Evolutionary conservation across 1,284 basidiomycete genomes (phyloP).

Genomic region (Trichosporon coremiiforme): DNA sequence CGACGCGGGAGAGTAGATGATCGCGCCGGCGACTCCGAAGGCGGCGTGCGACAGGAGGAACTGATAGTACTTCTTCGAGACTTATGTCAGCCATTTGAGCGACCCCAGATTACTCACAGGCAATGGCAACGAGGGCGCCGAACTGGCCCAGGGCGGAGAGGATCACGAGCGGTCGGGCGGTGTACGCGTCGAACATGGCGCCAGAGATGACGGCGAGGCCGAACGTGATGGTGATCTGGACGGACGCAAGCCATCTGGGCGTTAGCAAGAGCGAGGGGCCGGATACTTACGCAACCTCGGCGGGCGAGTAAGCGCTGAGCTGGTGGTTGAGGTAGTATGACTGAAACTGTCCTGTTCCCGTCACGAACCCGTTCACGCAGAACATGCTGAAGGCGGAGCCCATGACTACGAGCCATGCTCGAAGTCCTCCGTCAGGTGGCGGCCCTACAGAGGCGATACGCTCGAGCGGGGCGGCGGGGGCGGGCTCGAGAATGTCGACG

Average conservation of each 20-base stretch:
- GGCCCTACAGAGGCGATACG: neutral
- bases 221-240: slow-evolving; percentile 46
- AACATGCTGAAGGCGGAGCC: slow-evolving; percentile 21
- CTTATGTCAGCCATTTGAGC: slow-evolving; percentile 27
- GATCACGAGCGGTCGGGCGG: slow-evolving; percentile 39
- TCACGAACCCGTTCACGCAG: slow-evolving; percentile 32
- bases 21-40: slow-evolving; percentile 46
- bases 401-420: slow-evolving; percentile 22
- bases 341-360: slow-evolving; percentile 50
- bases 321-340: slow-evolving; percentile 49
- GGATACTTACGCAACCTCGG: slow-evolving; percentile 7
- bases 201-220: slow-evolving; percentile 43
- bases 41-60: slow-evolving; percentile 50
- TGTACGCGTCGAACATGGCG: slow-evolving; percentile 51
- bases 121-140: slow-evolving; percentile 43
- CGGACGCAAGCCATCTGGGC: slow-evolving; percentile 48
- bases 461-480: neutral
- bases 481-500: neutral
- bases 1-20: slow-evolving; percentile 50
- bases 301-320: slow-evolving; percentile 34
- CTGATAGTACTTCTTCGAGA: slow-evolving; percentile 52
- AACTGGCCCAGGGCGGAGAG: slow-evolving; percentile 40
- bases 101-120: slow-evolving; percentile 37
- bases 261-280: neutral
- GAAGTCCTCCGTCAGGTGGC: slow-evolving; percentile 22